Evolutionary conservation across 495 filamentous ascomycete genomes (phyloP).

Genomic region (Trichocladium uniseriatum): DNA sequence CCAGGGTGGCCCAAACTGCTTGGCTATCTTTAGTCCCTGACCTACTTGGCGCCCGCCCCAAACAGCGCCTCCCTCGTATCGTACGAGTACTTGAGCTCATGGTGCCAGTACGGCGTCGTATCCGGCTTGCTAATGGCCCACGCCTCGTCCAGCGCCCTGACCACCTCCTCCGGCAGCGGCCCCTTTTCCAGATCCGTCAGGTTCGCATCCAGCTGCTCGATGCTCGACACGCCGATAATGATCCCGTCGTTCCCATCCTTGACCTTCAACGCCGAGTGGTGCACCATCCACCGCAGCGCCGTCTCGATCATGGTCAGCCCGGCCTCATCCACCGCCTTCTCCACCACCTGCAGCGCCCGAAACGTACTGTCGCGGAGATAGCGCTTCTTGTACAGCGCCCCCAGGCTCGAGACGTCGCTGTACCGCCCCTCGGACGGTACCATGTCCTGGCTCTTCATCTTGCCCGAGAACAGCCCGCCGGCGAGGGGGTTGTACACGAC

Average conservation of each 20-base stretch:
- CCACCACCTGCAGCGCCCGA: conserved; percentile 62
- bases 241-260: conserved; percentile 70
- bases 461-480: conserved; percentile 76
- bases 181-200: conserved; percentile 74
- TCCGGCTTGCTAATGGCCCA: conserved; percentile 58
- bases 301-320: conserved; percentile 73
- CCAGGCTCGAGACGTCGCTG: conserved; percentile 43
- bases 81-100: conserved; percentile 66
- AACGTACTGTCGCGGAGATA: conserved; percentile 80
- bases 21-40: conserved; percentile 34
- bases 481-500: conserved; percentile 89
- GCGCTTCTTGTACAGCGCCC: conserved; percentile 61
- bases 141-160: conserved; percentile 70
- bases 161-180: conserved; percentile 75
- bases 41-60: conserved; percentile 29
- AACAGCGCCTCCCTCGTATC: conserved; percentile 62
- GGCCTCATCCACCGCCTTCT: conserved; percentile 64
- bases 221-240: conserved; percentile 68
- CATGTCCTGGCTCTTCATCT: conserved; percentile 62
- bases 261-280: conserved; percentile 74
- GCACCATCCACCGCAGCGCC: conserved; percentile 68
- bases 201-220: conserved; percentile 66
- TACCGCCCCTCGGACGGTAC: conserved; percentile 62
- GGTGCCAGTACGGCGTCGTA: conserved; percentile 67
- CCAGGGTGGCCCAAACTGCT: too few relatives aligned